A percentile compares a stretch with the other conserved stretches of the same genome.
These are phyloP conservation scores for Stagonosporopsis vannaccii DNA, from an alignment of 2,329 filamentous ascomycete genomes.

Conservation along the genomic window DNA sequence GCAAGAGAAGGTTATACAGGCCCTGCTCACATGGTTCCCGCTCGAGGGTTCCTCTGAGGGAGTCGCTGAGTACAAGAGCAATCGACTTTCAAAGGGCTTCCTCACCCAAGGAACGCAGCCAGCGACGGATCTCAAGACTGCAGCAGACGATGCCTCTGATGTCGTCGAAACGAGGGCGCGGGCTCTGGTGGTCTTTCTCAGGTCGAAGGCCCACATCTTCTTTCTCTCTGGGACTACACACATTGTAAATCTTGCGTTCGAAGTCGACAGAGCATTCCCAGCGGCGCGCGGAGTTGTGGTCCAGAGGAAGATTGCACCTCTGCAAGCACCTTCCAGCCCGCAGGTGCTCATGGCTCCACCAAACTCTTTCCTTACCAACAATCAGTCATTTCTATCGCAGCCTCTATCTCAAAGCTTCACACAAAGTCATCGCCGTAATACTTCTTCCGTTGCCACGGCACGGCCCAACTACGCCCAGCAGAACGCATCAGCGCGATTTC, in stretches of 20 bases:
- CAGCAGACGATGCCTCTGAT: slow-evolving; percentile 25
- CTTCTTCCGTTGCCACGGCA: slow-evolving; percentile 38
- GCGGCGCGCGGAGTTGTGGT: slow-evolving; percentile 84
- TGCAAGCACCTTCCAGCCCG: slow-evolving; percentile 45
- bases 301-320: slow-evolving; percentile 74
- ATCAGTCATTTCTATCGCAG: slow-evolving; percentile 60
- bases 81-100: slow-evolving; percentile 30
- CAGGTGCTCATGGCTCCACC: slow-evolving; percentile 68
- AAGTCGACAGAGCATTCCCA: slow-evolving; percentile 86
- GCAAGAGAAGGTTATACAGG: slow-evolving; percentile 85
- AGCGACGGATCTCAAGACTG: slow-evolving; percentile 36
- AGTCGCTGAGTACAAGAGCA: slow-evolving; percentile 21
- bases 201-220: slow-evolving; percentile 91
- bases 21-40: slow-evolving; percentile 83
- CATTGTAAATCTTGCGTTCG: slow-evolving; percentile 91
- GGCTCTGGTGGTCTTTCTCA: slow-evolving; percentile 88
- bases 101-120: slow-evolving; percentile 46
- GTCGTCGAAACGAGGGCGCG: slow-evolving; percentile 43
- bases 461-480: slow-evolving; percentile 32
- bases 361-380: slow-evolving; percentile 76
- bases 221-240: slow-evolving; percentile 88
- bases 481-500: slow-evolving; percentile 33
- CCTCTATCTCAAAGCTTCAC: slow-evolving; percentile 54
- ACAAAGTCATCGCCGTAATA: slow-evolving; percentile 39
- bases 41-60: slow-evolving; percentile 43